phyloP scores from a whole-genome alignment of 768 basidiomycete species.

The Termitomyces titanicus region DNA sequence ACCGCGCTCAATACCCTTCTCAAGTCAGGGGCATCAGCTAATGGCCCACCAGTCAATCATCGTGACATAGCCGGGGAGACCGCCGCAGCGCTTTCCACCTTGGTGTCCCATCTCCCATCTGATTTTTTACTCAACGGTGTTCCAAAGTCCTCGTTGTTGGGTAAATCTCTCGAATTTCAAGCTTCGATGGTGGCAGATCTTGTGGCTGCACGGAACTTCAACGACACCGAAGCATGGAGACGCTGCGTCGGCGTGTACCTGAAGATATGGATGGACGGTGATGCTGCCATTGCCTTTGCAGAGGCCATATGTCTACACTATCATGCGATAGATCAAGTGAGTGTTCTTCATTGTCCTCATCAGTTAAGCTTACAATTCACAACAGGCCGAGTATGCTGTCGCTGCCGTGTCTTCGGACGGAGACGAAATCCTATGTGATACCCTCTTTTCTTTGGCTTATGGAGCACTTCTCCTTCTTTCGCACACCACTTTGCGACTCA shows the following conservation, averaged over 20 bases:
- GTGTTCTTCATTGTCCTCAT: constrained; percentile 9
- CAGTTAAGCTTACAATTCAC: neutral
- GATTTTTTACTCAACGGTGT: constrained; percentile 39
- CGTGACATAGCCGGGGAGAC: constrained; percentile 70
- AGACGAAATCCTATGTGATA: constrained; percentile 87
- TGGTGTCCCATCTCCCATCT: constrained; percentile 59
- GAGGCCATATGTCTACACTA: constrained; percentile 72
- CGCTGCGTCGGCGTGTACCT: constrained; percentile 73
- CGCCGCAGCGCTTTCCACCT: constrained; percentile 46
- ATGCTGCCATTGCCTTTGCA: constrained; percentile 46
- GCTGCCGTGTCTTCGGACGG: constrained; percentile 50
- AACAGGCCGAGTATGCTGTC: constrained; percentile 56
- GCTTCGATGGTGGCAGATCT: constrained; percentile 78
- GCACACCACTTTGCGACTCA: constrained; percentile 85
- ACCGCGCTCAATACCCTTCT: constrained; percentile 74
- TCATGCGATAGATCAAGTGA: constrained; percentile 68
- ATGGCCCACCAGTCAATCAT: constrained; percentile 60
- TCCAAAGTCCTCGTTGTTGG: constrained; percentile 55
- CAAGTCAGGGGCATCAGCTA: constrained; percentile 80
- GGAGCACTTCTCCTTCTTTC: constrained; percentile 92
- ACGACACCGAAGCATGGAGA: constrained; percentile 55
- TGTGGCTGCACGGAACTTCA: constrained; percentile 53
- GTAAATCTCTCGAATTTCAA: constrained; percentile 63
- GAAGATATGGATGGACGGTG: constrained; percentile 62
- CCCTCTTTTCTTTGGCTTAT: constrained; percentile 93